Percentiles rank a stretch among this genome's conserved stretches.
These are phyloP conservation scores for Medicago ruthenica DNA, from an alignment of 306 rosid genomes.

Conservation along the genomic window DNA sequence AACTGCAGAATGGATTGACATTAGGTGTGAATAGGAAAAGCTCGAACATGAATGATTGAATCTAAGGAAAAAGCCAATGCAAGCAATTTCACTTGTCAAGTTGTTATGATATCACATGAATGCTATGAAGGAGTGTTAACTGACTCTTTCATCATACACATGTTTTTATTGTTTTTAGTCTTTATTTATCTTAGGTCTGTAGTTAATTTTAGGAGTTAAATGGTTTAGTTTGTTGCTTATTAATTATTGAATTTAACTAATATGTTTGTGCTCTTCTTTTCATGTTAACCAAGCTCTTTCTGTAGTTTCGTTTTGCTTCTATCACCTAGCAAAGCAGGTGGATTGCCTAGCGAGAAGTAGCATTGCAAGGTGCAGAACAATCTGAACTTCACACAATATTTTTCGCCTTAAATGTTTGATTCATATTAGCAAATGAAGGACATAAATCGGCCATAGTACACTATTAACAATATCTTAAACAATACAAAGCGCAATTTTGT, in stretches of 20 bases:
- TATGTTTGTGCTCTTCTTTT: too few species aligned
- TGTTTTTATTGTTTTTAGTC: neutral
- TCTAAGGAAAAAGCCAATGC: conserved; percentile 24
- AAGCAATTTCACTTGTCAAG: conserved; percentile 24
- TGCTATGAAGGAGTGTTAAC: neutral
- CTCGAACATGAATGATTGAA: conserved; percentile 22
- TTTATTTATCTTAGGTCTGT: neutral
- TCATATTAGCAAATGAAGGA: conserved; percentile 11
- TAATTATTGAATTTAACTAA: neutral
- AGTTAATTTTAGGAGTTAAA: neutral
- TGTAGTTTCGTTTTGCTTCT: too few species aligned
- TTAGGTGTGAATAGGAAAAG: conserved; percentile 24
- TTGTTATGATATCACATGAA: conserved; percentile 1
- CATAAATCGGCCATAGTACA: neutral
- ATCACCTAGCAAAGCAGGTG: too few species aligned
- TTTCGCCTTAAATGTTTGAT: neutral
- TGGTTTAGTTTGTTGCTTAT: neutral
- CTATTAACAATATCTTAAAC: neutral
- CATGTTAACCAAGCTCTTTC: too few species aligned
- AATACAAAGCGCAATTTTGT: neutral
- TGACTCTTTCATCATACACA: neutral
- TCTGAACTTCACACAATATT: too few species aligned
- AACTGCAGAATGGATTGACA: conserved; percentile 65
- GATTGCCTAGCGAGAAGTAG: too few species aligned
- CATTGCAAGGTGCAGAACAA: too few species aligned